phyloP scores from a whole-genome alignment of 2,329 filamentous ascomycete genomes.

The Huntiella savannae region DNA sequence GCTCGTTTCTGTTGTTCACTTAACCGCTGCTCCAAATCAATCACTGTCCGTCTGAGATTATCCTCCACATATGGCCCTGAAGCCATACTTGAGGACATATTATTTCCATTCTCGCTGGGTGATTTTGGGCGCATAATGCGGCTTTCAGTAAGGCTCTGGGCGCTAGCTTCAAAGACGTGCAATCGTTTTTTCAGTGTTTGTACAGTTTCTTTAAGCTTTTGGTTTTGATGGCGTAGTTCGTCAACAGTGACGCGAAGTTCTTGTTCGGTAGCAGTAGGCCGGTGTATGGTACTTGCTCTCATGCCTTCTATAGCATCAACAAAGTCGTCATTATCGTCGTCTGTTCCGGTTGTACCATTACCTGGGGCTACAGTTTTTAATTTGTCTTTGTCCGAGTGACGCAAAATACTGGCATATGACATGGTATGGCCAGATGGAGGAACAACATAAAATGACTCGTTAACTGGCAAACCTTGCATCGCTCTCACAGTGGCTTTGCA shows the following conservation, averaged over 20 bases:
- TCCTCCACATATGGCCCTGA: constrained; percentile 16
- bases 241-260: constrained; percentile 47
- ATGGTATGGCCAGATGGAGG: constrained; percentile 80
- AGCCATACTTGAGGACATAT: constrained; percentile 10
- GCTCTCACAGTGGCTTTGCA: constrained; percentile 70
- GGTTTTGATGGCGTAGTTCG: constrained; percentile 76
- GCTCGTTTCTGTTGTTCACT: constrained; percentile 37
- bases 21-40: constrained; percentile 51
- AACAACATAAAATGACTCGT: constrained; percentile 84
- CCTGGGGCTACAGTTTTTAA: constrained; percentile 35
- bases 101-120: constrained; percentile 17
- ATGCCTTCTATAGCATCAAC: constrained; percentile 62
- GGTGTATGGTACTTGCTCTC: constrained; percentile 19
- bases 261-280: constrained; percentile 25
- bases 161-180: constrained; percentile 84
- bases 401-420: constrained; percentile 80
- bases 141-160: constrained; percentile 77
- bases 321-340: constrained; percentile 59
- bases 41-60: constrained; percentile 29
- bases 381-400: constrained; percentile 47
- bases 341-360: constrained; percentile 22
- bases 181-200: constrained; percentile 74
- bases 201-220: constrained; percentile 63
- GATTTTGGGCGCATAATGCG: constrained; percentile 42
- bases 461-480: constrained; percentile 48